Conservation (phyloP, 768 basidiomycete species). For the Kwoniella pini region DNA sequence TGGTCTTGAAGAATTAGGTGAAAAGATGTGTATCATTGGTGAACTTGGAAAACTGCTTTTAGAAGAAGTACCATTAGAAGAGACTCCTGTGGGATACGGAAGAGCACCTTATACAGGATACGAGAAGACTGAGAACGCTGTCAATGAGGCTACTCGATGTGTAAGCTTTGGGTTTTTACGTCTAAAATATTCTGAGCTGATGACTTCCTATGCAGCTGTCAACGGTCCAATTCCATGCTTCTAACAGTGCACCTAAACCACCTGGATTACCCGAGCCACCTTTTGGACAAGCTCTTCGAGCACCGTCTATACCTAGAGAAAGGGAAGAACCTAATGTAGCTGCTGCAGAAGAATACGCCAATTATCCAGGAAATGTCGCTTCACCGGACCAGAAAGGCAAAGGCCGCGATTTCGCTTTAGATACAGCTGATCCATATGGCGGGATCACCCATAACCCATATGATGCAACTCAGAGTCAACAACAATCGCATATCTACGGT, state of each 20-base stretch:
- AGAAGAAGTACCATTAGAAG: constrained; percentile 77
- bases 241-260: constrained; percentile 27
- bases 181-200: constrained; percentile 16
- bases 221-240: constrained; percentile 37
- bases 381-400: constrained; percentile 32
- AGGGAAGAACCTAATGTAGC: constrained; percentile 23
- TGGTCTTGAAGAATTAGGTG: constrained; percentile 76
- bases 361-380: constrained; percentile 39
- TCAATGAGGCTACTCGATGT: constrained; percentile 63
- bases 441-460: constrained; percentile 24
- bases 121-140: constrained; percentile 63
- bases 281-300: constrained; percentile 14
- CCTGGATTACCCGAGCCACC: constrained; percentile 36
- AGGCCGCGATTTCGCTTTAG: constrained; percentile 27
- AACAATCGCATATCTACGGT: constrained; percentile 19
- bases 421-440: constrained; percentile 42
- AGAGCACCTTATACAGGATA: constrained; percentile 70
- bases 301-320: constrained; percentile 23
- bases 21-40: constrained; percentile 70
- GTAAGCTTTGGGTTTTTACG: constrained; percentile 40
- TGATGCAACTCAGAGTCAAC: constrained; percentile 4
- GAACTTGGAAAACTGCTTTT: constrained; percentile 60
- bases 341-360: constrained; percentile 43
- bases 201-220: constrained; percentile 26
- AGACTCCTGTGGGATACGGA: constrained; percentile 74